phyloP scores from a whole-genome alignment of 1,284 basidiomycete species.

The Boletus albobrunnescens region DNA sequence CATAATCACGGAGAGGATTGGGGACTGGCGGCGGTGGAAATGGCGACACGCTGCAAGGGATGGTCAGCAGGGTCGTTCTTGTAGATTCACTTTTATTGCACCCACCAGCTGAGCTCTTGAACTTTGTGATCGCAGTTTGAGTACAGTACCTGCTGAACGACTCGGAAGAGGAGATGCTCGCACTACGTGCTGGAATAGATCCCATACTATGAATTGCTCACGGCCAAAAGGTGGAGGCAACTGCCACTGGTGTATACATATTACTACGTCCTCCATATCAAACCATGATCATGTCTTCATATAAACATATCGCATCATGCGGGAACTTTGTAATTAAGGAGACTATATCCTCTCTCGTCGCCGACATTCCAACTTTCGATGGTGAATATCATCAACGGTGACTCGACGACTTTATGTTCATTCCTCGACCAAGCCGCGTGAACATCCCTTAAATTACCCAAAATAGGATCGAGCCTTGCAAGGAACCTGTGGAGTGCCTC shows the following conservation, averaged over 20 bases:
- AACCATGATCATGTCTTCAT: neutral
- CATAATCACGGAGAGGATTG: conserved; percentile 97
- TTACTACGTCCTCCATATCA: neutral
- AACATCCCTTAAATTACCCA: conserved; percentile 40
- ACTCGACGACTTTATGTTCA: conserved; percentile 18
- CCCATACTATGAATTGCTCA: conserved; percentile 9
- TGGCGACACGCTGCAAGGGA: conserved; percentile 67
- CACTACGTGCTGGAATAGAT: conserved; percentile 5
- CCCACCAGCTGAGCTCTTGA: conserved; percentile 4
- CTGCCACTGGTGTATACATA: neutral
- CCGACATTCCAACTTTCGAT: conserved; percentile 32
- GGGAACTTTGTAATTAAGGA: conserved; percentile 20
- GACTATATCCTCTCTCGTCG: conserved; percentile 20
- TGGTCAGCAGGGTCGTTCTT: conserved; percentile 77
- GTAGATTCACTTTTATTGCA: conserved; percentile 15
- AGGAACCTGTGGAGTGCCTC: conserved; percentile 38
- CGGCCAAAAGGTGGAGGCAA: conserved; percentile 6
- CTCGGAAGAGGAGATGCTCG: conserved; percentile 8
- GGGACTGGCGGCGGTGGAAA: conserved; percentile 93
- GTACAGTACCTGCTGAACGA: neutral
- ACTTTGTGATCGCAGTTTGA: conserved; percentile 3
- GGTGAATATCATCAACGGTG: conserved; percentile 28
- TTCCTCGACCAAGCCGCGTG: conserved; percentile 26
- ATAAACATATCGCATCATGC: neutral
- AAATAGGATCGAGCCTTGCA: conserved; percentile 39